Evolutionary conservation across 2,329 filamentous ascomycete genomes (phyloP).

Genomic region (Pseudopithomyces maydicus): DNA sequence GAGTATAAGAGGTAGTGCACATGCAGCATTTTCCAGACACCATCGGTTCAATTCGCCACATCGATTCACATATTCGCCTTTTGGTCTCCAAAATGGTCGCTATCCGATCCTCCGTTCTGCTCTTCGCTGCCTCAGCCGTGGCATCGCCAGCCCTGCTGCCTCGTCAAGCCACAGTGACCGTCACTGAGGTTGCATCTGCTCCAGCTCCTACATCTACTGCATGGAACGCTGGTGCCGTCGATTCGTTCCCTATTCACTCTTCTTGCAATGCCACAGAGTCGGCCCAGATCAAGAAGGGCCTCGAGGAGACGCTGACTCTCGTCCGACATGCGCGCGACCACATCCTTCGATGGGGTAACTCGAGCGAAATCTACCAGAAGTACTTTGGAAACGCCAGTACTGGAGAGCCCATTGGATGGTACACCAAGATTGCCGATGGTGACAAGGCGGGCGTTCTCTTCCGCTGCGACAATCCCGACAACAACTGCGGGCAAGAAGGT

Average conservation of each 20-base stretch:
- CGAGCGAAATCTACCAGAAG: slow-evolving; percentile 65
- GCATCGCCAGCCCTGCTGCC: slow-evolving; percentile 31
- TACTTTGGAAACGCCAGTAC: slow-evolving; percentile 69
- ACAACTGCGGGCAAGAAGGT: slow-evolving; percentile 59
- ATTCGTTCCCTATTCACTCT: slow-evolving; percentile 60
- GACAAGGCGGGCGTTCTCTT: slow-evolving; percentile 65
- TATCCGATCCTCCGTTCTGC: slow-evolving; percentile 24
- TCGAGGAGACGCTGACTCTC: slow-evolving; percentile 64
- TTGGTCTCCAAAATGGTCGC: slow-evolving; percentile 25
- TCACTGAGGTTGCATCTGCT: slow-evolving; percentile 25
- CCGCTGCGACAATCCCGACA: slow-evolving; percentile 71
- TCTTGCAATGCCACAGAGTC: slow-evolving; percentile 70
- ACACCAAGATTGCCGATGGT: slow-evolving; percentile 62
- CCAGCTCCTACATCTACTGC: slow-evolving; percentile 24
- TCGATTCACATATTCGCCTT: neutral
- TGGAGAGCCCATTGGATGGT: slow-evolving; percentile 65
- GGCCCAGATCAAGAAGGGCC: slow-evolving; percentile 59
- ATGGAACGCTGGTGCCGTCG: slow-evolving; percentile 47
- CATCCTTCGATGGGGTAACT: slow-evolving; percentile 61
- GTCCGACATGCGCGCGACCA: slow-evolving; percentile 68
- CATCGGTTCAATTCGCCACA: neutral
- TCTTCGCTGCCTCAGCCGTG: slow-evolving; percentile 31
- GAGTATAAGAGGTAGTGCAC: slow-evolving; percentile 1
- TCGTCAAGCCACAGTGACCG: slow-evolving; percentile 25
- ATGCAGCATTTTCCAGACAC: neutral